Conservation (phyloP, 2,329 filamentous ascomycete genomes). For the Lachnellula subtilissima region DNA sequence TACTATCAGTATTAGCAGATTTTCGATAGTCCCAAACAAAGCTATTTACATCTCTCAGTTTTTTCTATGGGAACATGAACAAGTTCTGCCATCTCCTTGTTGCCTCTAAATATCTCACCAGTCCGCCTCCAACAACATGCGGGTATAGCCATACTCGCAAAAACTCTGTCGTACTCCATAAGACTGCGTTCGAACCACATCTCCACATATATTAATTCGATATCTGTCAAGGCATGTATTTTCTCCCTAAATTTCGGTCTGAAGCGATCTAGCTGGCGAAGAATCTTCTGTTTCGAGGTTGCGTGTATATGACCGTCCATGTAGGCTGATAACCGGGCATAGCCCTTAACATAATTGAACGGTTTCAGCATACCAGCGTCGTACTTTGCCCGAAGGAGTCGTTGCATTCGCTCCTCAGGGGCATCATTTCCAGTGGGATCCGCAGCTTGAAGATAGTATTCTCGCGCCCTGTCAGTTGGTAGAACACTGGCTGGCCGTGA, state of each 20-base stretch:
- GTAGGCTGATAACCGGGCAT: constrained; percentile 82
- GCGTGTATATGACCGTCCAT: constrained; percentile 85
- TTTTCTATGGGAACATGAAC: constrained; percentile 90
- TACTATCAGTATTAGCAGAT: constrained; percentile 34
- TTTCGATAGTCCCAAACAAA: background rate
- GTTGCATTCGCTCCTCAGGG: constrained; percentile 92
- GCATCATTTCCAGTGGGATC: constrained; percentile 84
- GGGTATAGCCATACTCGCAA: constrained; percentile 97
- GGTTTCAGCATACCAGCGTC: constrained; percentile 91
- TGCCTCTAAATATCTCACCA: constrained; percentile 93
- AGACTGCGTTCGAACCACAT: constrained; percentile 98
- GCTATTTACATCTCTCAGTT: constrained; percentile 74
- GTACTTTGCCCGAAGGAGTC: constrained; percentile 90
- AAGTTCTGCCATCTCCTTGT: constrained; percentile 97
- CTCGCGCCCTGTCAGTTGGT: constrained; percentile 59
- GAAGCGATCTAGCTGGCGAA: constrained; percentile 87
- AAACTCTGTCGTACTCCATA: constrained; percentile 97
- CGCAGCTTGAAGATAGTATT: constrained; percentile 96
- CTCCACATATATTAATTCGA: constrained; percentile 90
- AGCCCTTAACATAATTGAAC: constrained; percentile 98
- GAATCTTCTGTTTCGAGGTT: constrained; percentile 80
- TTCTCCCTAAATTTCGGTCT: constrained; percentile 93
- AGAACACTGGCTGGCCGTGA: constrained; percentile 57
- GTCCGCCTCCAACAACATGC: constrained; percentile 96
- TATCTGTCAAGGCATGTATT: constrained; percentile 85